Evolutionary conservation across 768 basidiomycete species (phyloP).

Genomic region (Pisolithus marmoratus): DNA sequence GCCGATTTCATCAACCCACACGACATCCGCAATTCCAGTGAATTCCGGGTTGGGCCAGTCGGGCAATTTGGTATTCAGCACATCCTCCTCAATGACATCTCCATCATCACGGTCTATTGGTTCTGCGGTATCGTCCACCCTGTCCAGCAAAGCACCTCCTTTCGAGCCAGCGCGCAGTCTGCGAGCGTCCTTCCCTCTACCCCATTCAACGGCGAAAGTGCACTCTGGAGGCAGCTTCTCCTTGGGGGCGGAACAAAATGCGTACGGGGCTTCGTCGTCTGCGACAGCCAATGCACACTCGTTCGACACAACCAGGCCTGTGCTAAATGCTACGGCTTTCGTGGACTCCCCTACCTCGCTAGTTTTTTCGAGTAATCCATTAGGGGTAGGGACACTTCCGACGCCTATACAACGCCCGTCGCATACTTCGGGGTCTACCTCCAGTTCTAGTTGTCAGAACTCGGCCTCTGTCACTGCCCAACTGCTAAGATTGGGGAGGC

Average conservation of each 20-base stretch:
- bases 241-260: constrained; percentile 7
- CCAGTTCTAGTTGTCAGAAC: not conserved
- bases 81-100: constrained; percentile 10
- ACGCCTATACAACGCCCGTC: constrained; percentile 11
- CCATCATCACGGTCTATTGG: constrained; percentile 24
- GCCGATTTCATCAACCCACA: constrained; percentile 13
- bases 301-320: constrained; percentile 3
- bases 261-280: constrained; percentile 12
- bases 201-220: constrained; percentile 12
- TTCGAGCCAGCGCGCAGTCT: constrained; percentile 44
- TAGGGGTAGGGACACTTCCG: constrained; percentile 2
- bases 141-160: constrained; percentile 50
- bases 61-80: constrained; percentile 1
- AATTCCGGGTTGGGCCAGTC: constrained; percentile 3
- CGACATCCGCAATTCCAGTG: constrained; percentile 6
- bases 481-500: constrained; percentile 7
- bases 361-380: constrained; percentile 3
- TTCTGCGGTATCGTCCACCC: constrained; percentile 30
- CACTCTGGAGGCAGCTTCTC: constrained; percentile 9
- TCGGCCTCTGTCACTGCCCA: not conserved
- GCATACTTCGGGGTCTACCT: constrained; percentile 5
- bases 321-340: not conserved
- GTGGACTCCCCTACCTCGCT: not conserved
- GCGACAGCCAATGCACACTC: constrained; percentile 4
- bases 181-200: constrained; percentile 18